Percentiles rank a stretch among this genome's conserved stretches.
These are phyloP conservation scores for Trypanosomatidae sp. DNA, from an alignment of 208 protist species.

Conservation along the genomic window DNA sequence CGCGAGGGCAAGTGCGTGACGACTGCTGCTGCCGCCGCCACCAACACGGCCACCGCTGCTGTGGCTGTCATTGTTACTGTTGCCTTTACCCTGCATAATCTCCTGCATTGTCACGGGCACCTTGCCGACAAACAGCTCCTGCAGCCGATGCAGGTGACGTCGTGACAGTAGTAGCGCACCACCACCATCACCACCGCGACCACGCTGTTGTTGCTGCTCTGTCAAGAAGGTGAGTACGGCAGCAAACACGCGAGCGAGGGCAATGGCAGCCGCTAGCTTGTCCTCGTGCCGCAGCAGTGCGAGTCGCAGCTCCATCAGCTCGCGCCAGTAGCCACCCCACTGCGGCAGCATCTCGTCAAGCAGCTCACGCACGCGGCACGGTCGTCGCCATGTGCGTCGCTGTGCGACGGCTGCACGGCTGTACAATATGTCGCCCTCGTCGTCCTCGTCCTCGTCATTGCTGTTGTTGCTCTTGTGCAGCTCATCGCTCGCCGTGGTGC, in stretches of 20 bases:
- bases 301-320: constrained; percentile 56
- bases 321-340: constrained; percentile 52
- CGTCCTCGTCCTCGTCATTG: too few species aligned
- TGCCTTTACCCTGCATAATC: constrained; percentile 9
- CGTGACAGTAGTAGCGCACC: constrained; percentile 4
- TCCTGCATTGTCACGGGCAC: constrained; percentile 56
- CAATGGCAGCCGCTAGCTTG: constrained; percentile 23
- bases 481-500: neutral
- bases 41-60: neutral
- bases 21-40: neutral
- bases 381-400: too few species aligned
- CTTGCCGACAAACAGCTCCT: constrained; percentile 33
- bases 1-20: constrained; percentile 26
- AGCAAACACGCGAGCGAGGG: constrained; percentile 29
- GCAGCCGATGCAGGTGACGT: constrained; percentile 15
- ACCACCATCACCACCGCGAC: neutral
- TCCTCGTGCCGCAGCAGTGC: constrained; percentile 34
- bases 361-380: too few species aligned
- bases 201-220: constrained; percentile 8
- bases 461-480: too few species aligned
- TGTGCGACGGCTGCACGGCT: too few species aligned
- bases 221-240: constrained; percentile 30
- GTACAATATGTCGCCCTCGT: too few species aligned
- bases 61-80: neutral
- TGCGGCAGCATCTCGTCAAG: constrained; percentile 32